Evolutionary conservation across 2,329 filamentous ascomycete genomes (phyloP), one percentile per base, ranked within the genome.

Genomic region (Epichloe uncinata): DNA sequence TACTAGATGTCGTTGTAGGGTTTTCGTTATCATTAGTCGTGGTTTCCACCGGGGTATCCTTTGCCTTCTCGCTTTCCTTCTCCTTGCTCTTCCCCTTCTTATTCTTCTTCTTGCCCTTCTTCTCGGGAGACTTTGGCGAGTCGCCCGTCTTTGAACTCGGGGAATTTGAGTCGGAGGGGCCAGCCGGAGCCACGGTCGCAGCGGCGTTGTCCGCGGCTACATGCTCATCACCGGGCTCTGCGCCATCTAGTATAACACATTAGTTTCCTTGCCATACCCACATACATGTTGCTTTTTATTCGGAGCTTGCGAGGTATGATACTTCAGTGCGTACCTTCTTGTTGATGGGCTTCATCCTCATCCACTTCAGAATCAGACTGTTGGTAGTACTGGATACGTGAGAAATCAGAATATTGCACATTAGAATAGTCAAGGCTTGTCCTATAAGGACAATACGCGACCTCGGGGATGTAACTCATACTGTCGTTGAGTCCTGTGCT

Each of bases 391-490:
- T 70, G 62, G 47, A 73, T 59, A 34, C 69, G 62, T 53, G 66
- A 69, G 61, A 68, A 73, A 57, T 73, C 61, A 54, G 69, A 66
- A 52, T 62, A 67, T 55, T 71, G 64, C 50, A 72, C 62, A 55
- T 66, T 56, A 52, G 59, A 57, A 55, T 59, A 67, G 57, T 67
- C 63, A 61, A 68, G 51, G 53, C 66, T 63, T 51, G 67, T 57
- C 66, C 70, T 63, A 48, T 61, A 60, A 42, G 68, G 65, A 64
- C 67, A 68, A 59, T 61, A 65, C 49, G 68, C 63, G 54, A 68
- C 60, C 48, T 58, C 60, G 52, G 60, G 61, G 57, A 58, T 58
- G 56, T 60, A 60, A 60, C 58, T 71, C 69, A 72, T 73, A 71
- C 69, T 71, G 67, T 58, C 54, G 58, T 50, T 59, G 60, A 42